phyloP scores from a whole-genome alignment of 805 yeast species.

The Candida verbasci region DNA sequence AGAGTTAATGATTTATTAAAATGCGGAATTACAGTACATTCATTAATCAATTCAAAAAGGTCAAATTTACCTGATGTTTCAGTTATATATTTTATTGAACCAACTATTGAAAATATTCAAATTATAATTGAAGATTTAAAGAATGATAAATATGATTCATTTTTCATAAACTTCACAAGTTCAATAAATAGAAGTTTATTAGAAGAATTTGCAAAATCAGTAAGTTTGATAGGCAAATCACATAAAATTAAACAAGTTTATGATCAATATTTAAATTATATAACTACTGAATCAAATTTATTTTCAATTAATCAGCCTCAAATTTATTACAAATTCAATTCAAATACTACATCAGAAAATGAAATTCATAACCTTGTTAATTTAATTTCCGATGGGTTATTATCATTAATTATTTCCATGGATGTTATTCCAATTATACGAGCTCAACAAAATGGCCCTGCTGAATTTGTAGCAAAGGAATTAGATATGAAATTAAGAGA shows the following conservation, averaged over 20 bases:
- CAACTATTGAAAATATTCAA: slow-evolving; percentile 72
- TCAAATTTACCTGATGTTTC: slow-evolving; percentile 94
- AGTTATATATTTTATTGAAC: slow-evolving; percentile 86
- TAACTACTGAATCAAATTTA: slow-evolving; percentile 89
- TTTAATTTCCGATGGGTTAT: slow-evolving; percentile 71
- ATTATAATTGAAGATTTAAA: slow-evolving; percentile 69
- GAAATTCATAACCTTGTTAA: slow-evolving; percentile 66
- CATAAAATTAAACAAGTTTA: slow-evolving; percentile 77
- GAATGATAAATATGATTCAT: slow-evolving; percentile 70
- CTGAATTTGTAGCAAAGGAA: slow-evolving; percentile 86
- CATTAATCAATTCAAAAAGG: slow-evolving; percentile 65
- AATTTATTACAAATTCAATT: slow-evolving; percentile 66
- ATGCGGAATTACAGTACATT: slow-evolving; percentile 89
- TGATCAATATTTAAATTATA: slow-evolving; percentile 90
- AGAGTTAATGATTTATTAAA: slow-evolving; percentile 86
- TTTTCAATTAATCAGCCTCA: slow-evolving; percentile 70
- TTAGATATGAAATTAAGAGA: slow-evolving; percentile 82
- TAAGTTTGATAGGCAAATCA: slow-evolving; percentile 68
- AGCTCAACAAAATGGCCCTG: slow-evolving; percentile 90
- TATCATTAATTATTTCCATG: slow-evolving; percentile 72
- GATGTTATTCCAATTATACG: slow-evolving; percentile 85
- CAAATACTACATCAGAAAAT: slow-evolving; percentile 69
- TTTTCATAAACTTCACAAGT: slow-evolving; percentile 83
- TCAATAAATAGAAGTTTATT: slow-evolving; percentile 70
- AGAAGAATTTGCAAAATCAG: slow-evolving; percentile 84